Base-by-base conservation (phyloP, 768 basidiomycete species). In the Tulasnella sp. region DNA sequence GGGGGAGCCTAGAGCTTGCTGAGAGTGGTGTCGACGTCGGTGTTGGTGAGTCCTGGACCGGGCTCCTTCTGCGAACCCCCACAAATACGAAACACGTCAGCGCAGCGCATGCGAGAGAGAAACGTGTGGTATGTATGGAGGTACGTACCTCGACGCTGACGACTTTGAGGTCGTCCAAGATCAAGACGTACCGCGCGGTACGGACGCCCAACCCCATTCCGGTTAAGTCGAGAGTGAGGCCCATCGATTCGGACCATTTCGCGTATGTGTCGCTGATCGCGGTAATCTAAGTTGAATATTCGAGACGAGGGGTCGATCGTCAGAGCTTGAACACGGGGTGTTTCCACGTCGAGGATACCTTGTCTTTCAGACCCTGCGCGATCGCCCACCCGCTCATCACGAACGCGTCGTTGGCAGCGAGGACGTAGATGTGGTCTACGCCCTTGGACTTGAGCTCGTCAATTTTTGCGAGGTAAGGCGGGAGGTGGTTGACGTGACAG, bases 1-100 rank as follows among this genome's bases (percentile, higher is more conserved):
- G 19, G 5, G 19, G 11, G n/a, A 29, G 4, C 62, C 71, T 66
- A 79, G 41, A 79, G 76, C 66, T 76, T 76, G 44, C 77, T 76
- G n/a, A 79, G 84, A 74, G 89, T 83, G 8, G 84, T 84, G 40
- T 88, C 87, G 72, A 84, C 86, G 37, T 87, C 83, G 16, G 86
- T 88, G 29, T 85, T 85, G 6, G 82, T 83, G 40, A 89, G 74
- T 2, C 73, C 67, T 16, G 29, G 29, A 8, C 72, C 86, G 19
- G 79, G 80, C 19, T 79, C 83, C 65, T 82, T 78, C 78, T 89
- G 87, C 59, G 80, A n/a, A n/a, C 81, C 87, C 85, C 76, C n/a
- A 75, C 72, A 67, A 16, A 69, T 73, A 14, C 69, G 66, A n/a
- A 69, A 66, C 44, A 3, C 17, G 7, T 40, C 62, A 71, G 52